A percentile compares a stretch with the other conserved stretches of the same genome.
Evolutionary conservation across 1,284 basidiomycete genomes (phyloP).

Genomic region (Austroboletus novae-zelandiae): DNA sequence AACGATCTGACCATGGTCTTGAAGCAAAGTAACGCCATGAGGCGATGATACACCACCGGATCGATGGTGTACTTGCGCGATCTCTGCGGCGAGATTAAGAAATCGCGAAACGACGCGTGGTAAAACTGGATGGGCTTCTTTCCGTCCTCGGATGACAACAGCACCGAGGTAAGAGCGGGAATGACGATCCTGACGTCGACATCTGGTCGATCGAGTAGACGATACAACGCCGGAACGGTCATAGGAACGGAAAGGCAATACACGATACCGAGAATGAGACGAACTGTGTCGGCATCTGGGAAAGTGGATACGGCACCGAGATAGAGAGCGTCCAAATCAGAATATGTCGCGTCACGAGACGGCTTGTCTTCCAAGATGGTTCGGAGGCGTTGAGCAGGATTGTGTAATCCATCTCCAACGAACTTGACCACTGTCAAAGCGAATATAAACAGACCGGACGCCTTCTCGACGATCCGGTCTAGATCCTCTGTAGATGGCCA

Average conservation of each 20-base stretch:
- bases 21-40: constrained; percentile 17
- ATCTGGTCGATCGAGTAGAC: constrained; percentile 10
- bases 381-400: constrained; percentile 13
- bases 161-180: constrained; percentile 13
- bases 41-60: constrained; percentile 13
- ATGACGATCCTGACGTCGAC: constrained; percentile 14
- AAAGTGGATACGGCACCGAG: constrained; percentile 10
- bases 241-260: constrained; percentile 11
- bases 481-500: constrained; percentile 19
- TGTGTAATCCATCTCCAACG: constrained; percentile 12
- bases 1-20: constrained; percentile 10
- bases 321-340: constrained; percentile 15
- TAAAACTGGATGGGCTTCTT: constrained; percentile 21
- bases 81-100: constrained; percentile 8
- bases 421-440: constrained; percentile 25
- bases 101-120: constrained; percentile 24
- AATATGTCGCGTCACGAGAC: constrained; percentile 4
- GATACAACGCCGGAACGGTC: constrained; percentile 6
- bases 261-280: constrained; percentile 14
- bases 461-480: constrained; percentile 12
- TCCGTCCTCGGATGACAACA: constrained; percentile 10
- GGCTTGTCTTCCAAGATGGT: constrained; percentile 8
- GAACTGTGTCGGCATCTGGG: constrained; percentile 8
- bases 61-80: constrained; percentile 11
- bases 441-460: constrained; percentile 25